phyloP scores from a whole-genome alignment of 2,329 filamentous ascomycete genomes.

The Triangularia verruculosa region DNA sequence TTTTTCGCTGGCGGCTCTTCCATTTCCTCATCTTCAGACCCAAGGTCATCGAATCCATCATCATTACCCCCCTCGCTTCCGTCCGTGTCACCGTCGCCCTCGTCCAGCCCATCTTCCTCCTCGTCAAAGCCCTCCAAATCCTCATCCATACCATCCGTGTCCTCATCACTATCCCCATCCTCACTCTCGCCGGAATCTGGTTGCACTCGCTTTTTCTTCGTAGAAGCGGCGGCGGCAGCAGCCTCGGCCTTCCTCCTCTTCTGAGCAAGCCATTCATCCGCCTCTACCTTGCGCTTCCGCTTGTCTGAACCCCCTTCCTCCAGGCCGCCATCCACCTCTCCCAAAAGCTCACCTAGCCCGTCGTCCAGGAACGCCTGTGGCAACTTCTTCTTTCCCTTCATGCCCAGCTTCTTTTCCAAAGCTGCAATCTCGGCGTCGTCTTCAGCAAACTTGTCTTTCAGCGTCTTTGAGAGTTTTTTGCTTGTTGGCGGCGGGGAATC shows the following conservation, averaged over 20 bases:
- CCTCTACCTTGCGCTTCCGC: slow-evolving; percentile 58
- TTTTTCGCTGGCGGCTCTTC: slow-evolving; percentile 39
- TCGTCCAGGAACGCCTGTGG: slow-evolving; percentile 76
- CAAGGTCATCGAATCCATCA: slow-evolving; percentile 24
- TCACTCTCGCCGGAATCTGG: slow-evolving; percentile 27
- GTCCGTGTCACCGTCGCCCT: slow-evolving; percentile 26
- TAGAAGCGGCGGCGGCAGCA: neutral
- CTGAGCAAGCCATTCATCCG: slow-evolving; percentile 57
- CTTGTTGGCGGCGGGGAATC: slow-evolving; percentile 28
- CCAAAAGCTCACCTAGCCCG: slow-evolving; percentile 75
- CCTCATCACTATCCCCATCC: slow-evolving; percentile 29
- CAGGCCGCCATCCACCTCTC: slow-evolving; percentile 56
- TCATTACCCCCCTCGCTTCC: slow-evolving; percentile 28
- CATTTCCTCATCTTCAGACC: slow-evolving; percentile 13
- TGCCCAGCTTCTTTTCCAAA: slow-evolving; percentile 82
- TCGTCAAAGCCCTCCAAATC: slow-evolving; percentile 30
- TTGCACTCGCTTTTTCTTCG: neutral
- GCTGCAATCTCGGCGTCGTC: slow-evolving; percentile 88
- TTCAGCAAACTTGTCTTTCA: slow-evolving; percentile 65
- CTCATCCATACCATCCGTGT: slow-evolving; percentile 20
- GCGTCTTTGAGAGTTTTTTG: slow-evolving; percentile 31
- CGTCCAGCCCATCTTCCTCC: slow-evolving; percentile 31
- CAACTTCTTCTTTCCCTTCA: slow-evolving; percentile 72
- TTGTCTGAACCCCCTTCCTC: slow-evolving; percentile 51
- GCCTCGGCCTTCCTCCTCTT: slow-evolving; percentile 50